Evolutionary conservation across 257 asterid genomes (phyloP).

Genomic region (Nicotiana attenuata): DNA sequence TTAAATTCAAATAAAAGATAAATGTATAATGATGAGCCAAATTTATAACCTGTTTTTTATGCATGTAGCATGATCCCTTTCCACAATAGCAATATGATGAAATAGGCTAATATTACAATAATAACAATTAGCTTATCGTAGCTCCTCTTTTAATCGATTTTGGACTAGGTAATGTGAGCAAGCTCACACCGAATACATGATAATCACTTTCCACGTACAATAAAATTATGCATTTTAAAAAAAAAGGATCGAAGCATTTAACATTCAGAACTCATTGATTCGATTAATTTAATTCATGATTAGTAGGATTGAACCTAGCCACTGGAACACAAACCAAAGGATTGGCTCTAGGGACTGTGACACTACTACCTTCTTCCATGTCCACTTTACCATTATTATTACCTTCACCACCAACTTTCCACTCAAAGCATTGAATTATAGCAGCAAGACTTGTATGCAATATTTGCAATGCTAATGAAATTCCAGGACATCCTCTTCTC

Average conservation of each 20-base stretch:
- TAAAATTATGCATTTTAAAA: too few relatives aligned
- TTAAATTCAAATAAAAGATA: too few relatives aligned
- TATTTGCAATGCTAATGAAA: constrained; percentile 53
- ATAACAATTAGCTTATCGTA: too few relatives aligned
- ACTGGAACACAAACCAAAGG: constrained; percentile 47
- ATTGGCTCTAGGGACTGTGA: constrained; percentile 53
- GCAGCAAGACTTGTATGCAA: constrained; percentile 58
- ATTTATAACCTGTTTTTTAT: too few relatives aligned
- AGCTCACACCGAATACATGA: too few relatives aligned
- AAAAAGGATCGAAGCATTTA: too few relatives aligned
- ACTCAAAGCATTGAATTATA: constrained; percentile 68
- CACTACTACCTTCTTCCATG: constrained; percentile 58
- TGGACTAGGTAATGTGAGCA: too few relatives aligned
- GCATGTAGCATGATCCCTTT: background rate
- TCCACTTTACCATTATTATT: constrained; percentile 17
- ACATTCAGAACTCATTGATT: background rate
- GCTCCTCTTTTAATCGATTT: too few relatives aligned
- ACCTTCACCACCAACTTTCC: constrained; percentile 23
- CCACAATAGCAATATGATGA: too few relatives aligned
- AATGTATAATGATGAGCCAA: too few relatives aligned
- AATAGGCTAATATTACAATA: too few relatives aligned
- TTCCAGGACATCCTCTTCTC: constrained; percentile 71
- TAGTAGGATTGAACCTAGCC: constrained; percentile 24
- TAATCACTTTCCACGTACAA: background rate
- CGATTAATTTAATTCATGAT: too few relatives aligned